Evolutionary conservation across 129 eudicot genomes (phyloP).

Genomic region (Calendula officinalis): DNA sequence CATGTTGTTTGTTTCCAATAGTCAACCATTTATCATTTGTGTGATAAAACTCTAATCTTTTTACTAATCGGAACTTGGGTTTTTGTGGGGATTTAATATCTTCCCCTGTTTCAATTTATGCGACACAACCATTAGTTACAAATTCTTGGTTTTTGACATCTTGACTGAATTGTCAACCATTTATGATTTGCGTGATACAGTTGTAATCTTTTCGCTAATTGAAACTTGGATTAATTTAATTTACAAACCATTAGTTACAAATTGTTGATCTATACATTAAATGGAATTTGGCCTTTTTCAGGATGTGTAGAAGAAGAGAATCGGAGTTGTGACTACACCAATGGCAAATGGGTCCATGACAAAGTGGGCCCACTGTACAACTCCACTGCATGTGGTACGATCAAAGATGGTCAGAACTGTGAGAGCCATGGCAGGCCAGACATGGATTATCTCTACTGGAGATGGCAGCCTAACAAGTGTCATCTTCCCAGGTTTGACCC

Average conservation of each 20-base stretch:
- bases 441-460: slow-evolving; percentile 63
- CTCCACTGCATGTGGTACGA: slow-evolving; percentile 68
- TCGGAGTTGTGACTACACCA: slow-evolving; percentile 61
- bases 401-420: slow-evolving; percentile 80
- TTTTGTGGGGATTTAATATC: slow-evolving; percentile 5
- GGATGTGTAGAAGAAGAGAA: slow-evolving; percentile 39
- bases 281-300: background rate
- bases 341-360: slow-evolving; percentile 79
- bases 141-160: slow-evolving; percentile 7
- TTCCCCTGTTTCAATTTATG: slow-evolving; percentile 12
- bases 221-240: slow-evolving; percentile 6
- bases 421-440: slow-evolving; percentile 81
- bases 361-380: slow-evolving; percentile 69
- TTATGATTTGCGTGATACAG: slow-evolving; percentile 5
- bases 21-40: slow-evolving; percentile 4
- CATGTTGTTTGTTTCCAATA: slow-evolving; percentile 11
- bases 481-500: slow-evolving; percentile 81
- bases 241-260: background rate
- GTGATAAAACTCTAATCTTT: slow-evolving; percentile 20
- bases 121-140: slow-evolving; percentile 4
- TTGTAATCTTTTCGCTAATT: slow-evolving; percentile 6
- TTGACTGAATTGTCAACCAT: slow-evolving; percentile 6
- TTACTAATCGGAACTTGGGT: slow-evolving; percentile 15
- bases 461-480: slow-evolving; percentile 78
- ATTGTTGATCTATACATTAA: slow-evolving; percentile 6